These are phyloP conservation scores for Annulohypoxylon truncatum DNA, from an alignment of 2,329 filamentous ascomycete genomes.

Conservation along the genomic window DNA sequence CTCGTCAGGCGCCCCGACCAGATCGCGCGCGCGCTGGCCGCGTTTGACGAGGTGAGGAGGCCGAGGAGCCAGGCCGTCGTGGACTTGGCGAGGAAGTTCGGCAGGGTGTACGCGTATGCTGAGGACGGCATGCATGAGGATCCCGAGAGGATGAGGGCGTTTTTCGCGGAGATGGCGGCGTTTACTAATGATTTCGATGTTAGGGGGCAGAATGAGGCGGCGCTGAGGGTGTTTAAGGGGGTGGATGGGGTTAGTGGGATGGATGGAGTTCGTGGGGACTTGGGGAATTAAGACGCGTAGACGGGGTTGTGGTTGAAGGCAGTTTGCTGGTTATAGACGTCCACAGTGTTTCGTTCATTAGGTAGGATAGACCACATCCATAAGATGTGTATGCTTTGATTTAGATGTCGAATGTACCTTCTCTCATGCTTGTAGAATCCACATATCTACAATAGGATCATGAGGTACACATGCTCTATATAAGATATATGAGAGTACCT, in stretches of 20 bases:
- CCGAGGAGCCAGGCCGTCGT: slow-evolving; percentile 50
- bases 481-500: too few relatives aligned
- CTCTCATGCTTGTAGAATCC: neutral
- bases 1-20: slow-evolving; percentile 25
- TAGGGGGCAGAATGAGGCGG: slow-evolving; percentile 44
- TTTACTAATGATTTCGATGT: slow-evolving; percentile 51
- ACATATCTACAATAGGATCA: neutral
- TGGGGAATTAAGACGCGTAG: neutral
- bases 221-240: slow-evolving; percentile 33
- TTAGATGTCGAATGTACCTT: neutral
- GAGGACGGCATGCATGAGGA: slow-evolving; percentile 49
- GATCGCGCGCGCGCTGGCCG: slow-evolving; percentile 43
- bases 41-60: slow-evolving; percentile 47
- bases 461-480: neutral
- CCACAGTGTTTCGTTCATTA: neutral
- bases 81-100: slow-evolving; percentile 48
- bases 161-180: slow-evolving; percentile 45
- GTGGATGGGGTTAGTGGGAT: neutral
- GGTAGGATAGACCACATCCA: neutral
- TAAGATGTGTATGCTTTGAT: neutral
- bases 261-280: neutral
- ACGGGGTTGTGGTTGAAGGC: neutral
- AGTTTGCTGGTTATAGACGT: neutral
- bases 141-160: slow-evolving; percentile 43
- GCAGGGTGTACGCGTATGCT: slow-evolving; percentile 46